phyloP scores from a whole-genome alignment of 192 early-diverging fungal species.

The Pecoramyces ruminantium region DNA sequence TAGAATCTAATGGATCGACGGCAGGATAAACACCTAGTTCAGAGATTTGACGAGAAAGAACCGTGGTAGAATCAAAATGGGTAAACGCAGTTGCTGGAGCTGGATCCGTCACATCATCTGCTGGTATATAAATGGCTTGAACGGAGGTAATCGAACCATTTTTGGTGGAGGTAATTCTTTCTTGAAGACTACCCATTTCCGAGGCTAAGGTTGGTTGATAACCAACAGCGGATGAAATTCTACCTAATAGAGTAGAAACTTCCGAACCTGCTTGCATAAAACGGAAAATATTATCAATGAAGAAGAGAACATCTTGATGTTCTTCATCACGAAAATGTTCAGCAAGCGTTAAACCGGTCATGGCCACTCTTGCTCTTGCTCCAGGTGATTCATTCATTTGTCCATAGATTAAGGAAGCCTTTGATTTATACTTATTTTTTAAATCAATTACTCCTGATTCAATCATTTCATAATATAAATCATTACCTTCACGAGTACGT shows the following conservation, averaged over 20 bases:
- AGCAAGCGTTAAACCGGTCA: conserved; percentile 93
- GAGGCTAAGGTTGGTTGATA: conserved; percentile 98
- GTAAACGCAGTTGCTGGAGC: conserved; percentile 98
- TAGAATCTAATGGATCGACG: conserved; percentile 94
- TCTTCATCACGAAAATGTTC: conserved; percentile 99
- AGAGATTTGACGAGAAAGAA: conserved; percentile 93
- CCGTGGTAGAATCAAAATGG: conserved; percentile 98
- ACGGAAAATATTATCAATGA: conserved; percentile 99
- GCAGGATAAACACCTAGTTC: conserved; percentile 99
- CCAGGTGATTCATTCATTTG: conserved; percentile 99
- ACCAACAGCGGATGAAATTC: conserved; percentile 99
- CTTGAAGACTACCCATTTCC: conserved; percentile 99
- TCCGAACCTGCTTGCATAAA: conserved; percentile 99
- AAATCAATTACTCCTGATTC: conserved; percentile 90
- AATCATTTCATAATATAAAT: conserved; percentile 98
- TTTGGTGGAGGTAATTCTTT: conserved; percentile 99
- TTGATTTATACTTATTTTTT: conserved; percentile 79
- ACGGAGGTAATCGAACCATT: conserved; percentile 99
- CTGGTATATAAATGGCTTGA: conserved; percentile 95
- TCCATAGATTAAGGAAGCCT: conserved; percentile 91
- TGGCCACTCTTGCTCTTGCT: conserved; percentile 94
- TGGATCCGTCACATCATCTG: conserved; percentile 99
- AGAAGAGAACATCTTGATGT: conserved; percentile 97
- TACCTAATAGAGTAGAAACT: conserved; percentile 84
- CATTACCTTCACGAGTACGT: conserved; percentile 98